Conservation (phyloP, 2,329 filamentous ascomycete species). For the Onygenales sp. region DNA sequence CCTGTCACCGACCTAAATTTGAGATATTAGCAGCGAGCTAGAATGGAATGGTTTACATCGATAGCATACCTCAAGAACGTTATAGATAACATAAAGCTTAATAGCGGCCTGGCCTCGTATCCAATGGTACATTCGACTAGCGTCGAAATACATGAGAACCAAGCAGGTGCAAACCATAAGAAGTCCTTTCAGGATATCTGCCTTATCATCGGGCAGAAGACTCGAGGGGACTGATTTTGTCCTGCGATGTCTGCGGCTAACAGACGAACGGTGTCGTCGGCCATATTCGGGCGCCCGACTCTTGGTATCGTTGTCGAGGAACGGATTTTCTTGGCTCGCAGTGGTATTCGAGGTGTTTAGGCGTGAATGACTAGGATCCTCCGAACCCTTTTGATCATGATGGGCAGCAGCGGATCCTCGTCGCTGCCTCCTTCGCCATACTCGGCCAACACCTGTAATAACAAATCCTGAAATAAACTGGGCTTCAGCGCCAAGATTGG, state of each 20-base stretch:
- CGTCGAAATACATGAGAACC: conserved; percentile 82
- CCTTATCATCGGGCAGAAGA: conserved; percentile 82
- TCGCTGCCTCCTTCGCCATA: conserved; percentile 53
- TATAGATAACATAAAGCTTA: conserved; percentile 98
- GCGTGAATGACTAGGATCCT: conserved; percentile 14
- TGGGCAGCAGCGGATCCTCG: conserved; percentile 9
- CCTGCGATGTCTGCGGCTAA: conserved; percentile 52
- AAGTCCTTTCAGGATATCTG: conserved; percentile 82
- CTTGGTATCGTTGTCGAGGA: conserved; percentile 3
- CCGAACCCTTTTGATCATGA: conserved; percentile 12
- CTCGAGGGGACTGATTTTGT: conserved; percentile 78
- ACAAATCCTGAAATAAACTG: conserved; percentile 67
- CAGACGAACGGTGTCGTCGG: conserved; percentile 20
- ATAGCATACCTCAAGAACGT: conserved; percentile 65
- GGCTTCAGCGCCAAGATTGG: conserved; percentile 61
- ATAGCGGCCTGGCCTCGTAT: conserved; percentile 94
- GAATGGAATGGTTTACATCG: not conserved
- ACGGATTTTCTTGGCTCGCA: conserved; percentile 11
- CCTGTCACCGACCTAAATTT: conserved; percentile 61
- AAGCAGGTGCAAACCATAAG: conserved; percentile 80
- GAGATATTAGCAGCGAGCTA: not conserved
- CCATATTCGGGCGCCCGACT: conserved; percentile 10
- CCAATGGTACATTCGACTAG: conserved; percentile 95
- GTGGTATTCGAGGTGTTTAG: conserved; percentile 4
- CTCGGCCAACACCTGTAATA: conserved; percentile 65